Base-by-base conservation (phyloP, 2,329 filamentous ascomycete species). In the Cladophialophora exuberans region DNA sequence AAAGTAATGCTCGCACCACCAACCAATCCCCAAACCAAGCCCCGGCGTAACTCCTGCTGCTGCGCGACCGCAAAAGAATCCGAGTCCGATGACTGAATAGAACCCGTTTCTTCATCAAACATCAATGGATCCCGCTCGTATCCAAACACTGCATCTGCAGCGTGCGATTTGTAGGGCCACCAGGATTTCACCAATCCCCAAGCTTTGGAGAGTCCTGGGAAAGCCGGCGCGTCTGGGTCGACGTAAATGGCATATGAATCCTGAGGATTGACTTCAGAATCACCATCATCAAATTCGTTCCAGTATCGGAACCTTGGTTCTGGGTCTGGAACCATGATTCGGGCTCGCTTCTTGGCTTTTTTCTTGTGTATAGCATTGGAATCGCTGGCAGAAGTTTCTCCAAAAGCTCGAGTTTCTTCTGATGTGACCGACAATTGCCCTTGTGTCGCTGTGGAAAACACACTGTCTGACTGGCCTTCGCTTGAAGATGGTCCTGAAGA, bases 281-380 rank as follows among this genome's bases (percentile, higher is more conserved):
- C 90, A 6, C 88, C 88, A 67, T 92, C 75, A 62, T 95, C 90
- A 69, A 93, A 94, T 69, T 95, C 90, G 70, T 89, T 93, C 89
- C 90, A 95, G 67, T 93, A 94, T 18, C 67, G 57, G 25, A 30
- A 26, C 10, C 38, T 46, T 7, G 58, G 53, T 15, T 50, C 26
- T 22, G 69, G 68, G 39, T 49, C 56, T 6, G 69, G 63, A 1
- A 59, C 39, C 22, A 38, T 22, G 25, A 62, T 56, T 13, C 59
- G 57, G 25, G 61, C 60, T 11, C 36, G 35, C 56, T 64, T 62
- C 55, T 64, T 56, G 13, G 47, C 30, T 22, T 22, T 41, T 22
- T 43, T 55, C 17, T 13, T 22, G 1, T 28, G 20, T 6, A 15
- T 15, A 7, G 39, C 20, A 4, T 53, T 53, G 26, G 28, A 39